Conservation (phyloP, 2,329 filamentous ascomycete genomes). For the Trichoderma sp. region DNA sequence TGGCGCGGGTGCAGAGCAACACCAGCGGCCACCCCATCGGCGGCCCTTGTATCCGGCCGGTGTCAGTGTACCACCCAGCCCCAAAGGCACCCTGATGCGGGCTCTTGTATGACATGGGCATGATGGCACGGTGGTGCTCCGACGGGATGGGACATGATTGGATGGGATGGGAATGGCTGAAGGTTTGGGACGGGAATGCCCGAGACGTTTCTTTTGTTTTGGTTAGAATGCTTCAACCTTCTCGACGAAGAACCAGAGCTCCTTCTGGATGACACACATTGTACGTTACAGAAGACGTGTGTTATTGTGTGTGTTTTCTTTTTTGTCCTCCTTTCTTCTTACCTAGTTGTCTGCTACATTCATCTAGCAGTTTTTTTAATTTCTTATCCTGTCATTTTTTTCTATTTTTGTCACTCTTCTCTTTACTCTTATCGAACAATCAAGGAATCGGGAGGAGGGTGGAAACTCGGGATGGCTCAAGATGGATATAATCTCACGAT, state of each 20-base stretch:
- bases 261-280: neutral
- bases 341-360: too few relatives aligned
- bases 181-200: neutral
- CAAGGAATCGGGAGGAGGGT: neutral
- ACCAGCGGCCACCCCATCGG: neutral
- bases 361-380: neutral
- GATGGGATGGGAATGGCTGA: slow-evolving; percentile 12
- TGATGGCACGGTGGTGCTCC: neutral
- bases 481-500: slow-evolving; percentile 11
- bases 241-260: slow-evolving; percentile 28
- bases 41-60: neutral
- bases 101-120: neutral
- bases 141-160: neutral
- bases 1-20: slow-evolving; percentile 21
- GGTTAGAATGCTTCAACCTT: slow-evolving; percentile 35
- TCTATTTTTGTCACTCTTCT: neutral
- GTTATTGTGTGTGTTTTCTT: neutral
- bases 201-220: slow-evolving; percentile 15
- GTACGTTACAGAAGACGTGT: slow-evolving; percentile 23
- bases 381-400: neutral
- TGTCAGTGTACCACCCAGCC: slow-evolving; percentile 4
- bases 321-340: slow-evolving; percentile 16
- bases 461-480: neutral
- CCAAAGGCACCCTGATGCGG: neutral
- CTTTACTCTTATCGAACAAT: neutral